phyloP scores from a whole-genome alignment of 1,139 yeast genomes.

The Diutina sp. region DNA sequence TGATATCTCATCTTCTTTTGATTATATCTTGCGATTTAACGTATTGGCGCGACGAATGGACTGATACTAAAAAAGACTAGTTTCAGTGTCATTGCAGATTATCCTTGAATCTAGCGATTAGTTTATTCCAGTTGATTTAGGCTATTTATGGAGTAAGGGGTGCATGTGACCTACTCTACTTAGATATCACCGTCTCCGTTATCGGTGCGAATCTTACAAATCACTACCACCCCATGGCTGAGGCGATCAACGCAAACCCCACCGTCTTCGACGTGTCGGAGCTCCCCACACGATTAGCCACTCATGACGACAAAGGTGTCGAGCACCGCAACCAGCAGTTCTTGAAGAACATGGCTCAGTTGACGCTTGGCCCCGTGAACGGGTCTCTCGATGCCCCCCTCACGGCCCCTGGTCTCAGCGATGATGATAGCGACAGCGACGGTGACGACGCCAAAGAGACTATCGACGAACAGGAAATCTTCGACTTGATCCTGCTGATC shows the following conservation, averaged over 20 bases:
- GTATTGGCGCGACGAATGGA: too few relatives aligned
- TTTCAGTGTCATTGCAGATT: too few relatives aligned
- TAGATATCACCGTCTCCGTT: too few relatives aligned
- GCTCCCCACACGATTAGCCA: conserved; percentile 51
- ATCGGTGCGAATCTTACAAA: too few relatives aligned
- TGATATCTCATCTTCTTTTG: too few relatives aligned
- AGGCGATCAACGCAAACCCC: conserved; percentile 88
- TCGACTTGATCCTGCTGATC: conserved; percentile 66
- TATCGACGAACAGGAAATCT: conserved; percentile 54
- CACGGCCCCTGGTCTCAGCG: not conserved
- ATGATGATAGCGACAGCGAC: conserved; percentile 1
- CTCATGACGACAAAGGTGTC: conserved; percentile 9
- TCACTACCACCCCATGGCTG: conserved; percentile 28
- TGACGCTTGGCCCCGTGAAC: conserved; percentile 11
- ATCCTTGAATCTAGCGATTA: too few relatives aligned
- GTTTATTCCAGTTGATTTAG: too few relatives aligned
- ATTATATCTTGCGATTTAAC: too few relatives aligned
- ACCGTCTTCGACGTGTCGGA: conserved; percentile 63
- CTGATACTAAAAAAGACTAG: too few relatives aligned
- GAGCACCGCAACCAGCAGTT: conserved; percentile 10
- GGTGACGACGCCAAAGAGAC: conserved; percentile 42
- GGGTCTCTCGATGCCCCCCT: not conserved
- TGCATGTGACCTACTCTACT: too few relatives aligned
- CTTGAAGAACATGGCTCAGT: conserved; percentile 12
- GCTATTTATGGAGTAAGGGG: too few relatives aligned